Base-by-base conservation (phyloP, 225 moss, liverwort and hornwort genomes). In the Straminergon stramineum region DNA sequence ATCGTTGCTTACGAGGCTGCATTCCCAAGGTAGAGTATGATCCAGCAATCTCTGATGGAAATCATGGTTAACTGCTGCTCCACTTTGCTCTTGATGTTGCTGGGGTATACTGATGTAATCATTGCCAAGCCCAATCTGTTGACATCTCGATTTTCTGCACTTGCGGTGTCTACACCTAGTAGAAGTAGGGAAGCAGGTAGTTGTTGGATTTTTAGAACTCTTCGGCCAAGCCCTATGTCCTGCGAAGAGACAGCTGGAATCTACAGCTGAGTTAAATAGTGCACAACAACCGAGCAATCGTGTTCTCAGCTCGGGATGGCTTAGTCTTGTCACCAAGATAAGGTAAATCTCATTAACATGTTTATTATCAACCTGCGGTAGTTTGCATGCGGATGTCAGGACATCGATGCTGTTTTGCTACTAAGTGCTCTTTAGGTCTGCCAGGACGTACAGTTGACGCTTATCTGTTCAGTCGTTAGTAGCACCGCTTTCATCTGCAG, bases 161-260 rank as follows among this genome's bases (percentile, higher is more conserved):
- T 65, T 67, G 79, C 90, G 97, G 97, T 96, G 99, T 87, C n/a
- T n/a, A n/a, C n/a, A n/a, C n/a, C 82, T 93, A 55, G 88, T 92
- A 45, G 91, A 94, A 85, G 93, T 92, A 24, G 99, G 94, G 79
- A 96, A 95, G 89, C 93, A 95, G 43, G 90, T 92, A 83, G 96
- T 94, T 58, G 74, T 95, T 79, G 88, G 76, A 9, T 95, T 95
- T 87, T 81, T 89, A 62, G 96, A 95, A 66, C 84, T 99, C 70
- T 41, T 70, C 1, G 24, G 14, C 24, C 70, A 70, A 82, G 95
- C 95, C 58, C 87, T 94, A 51, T 74, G 74, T 65, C 87, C 87
- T 78, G 43, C 65, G 15, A 84, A 89, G 80, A 75, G 64, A 26
- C 57, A 21, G 32, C 43, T 79, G 71, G 91, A 90, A 62, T 85